These are phyloP conservation scores for Gracilaria vermiculophylla DNA, from an alignment of 23 red algal species.

Conservation along the genomic window DNA sequence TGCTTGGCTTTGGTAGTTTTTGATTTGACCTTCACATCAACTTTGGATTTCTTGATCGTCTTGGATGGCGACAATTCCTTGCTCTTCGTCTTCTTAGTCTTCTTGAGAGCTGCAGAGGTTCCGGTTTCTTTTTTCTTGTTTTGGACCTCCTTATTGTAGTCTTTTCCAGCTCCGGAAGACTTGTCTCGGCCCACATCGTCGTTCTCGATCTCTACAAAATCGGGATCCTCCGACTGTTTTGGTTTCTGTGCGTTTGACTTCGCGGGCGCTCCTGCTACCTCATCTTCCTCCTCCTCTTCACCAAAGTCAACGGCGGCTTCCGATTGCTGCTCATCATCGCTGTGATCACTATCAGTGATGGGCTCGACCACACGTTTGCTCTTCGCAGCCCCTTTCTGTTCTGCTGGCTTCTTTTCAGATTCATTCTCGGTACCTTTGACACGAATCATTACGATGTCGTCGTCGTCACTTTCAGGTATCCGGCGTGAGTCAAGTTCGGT, in stretches of 20 bases:
- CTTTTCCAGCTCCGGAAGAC: neutral
- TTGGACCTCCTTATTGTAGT: neutral
- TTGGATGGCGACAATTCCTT: slow-evolving; percentile 14
- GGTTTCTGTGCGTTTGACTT: neutral
- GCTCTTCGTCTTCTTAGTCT: neutral
- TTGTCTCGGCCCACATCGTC: neutral
- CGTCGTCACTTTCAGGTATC: slow-evolving; percentile 30
- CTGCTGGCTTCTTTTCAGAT: neutral
- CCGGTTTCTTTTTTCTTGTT: neutral
- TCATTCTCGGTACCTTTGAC: neutral
- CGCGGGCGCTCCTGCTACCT: neutral
- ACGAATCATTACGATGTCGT: neutral
- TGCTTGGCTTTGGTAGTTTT: slow-evolving; percentile 14
- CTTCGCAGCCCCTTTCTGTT: neutral
- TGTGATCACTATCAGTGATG: slow-evolving; percentile 30
- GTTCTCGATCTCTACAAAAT: neutral
- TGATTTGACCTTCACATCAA: neutral
- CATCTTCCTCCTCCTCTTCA: slow-evolving; percentile 38
- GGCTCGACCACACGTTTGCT: neutral
- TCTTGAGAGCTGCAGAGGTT: neutral
- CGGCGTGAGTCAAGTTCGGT: neutral
- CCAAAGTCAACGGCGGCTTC: slow-evolving; percentile 45
- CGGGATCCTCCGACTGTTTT: neutral
- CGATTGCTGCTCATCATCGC: slow-evolving; percentile 1
- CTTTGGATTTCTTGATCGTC: slow-evolving; percentile 22